Evolutionary conservation across 306 rosid genomes (phyloP), one percentile per base, ranked within the genome.

Genomic region (Lathyrus sativus): DNA sequence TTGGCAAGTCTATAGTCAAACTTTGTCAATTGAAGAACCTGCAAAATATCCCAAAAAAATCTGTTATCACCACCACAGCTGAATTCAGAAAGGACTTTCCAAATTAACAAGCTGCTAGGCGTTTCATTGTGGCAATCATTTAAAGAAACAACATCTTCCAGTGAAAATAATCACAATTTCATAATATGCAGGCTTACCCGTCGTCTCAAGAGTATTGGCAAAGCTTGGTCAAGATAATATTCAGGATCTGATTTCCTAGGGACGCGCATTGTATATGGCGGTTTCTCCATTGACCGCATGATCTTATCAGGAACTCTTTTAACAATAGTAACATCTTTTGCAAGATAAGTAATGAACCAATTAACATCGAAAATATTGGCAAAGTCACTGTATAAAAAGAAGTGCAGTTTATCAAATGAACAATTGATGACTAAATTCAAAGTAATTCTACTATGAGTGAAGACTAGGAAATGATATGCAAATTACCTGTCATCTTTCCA

Each of bases 181-280:
- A 68, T 55, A 42, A 71, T 50, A 42, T 35, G 61, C 35, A 53
- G 49, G 62, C 80, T 80, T 84, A 90, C 99, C 64, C 91, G 87
- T 79, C 99, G 87, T 71, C 96, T 87, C 76, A 81, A 75, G 67
- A 95, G 99, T 76, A 88, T 85, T 31, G 99, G 99, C 79, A 95
- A 77, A 70, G 89, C 99, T 87, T 95, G 99, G 69, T 90, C 97
- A 63, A 82, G 89, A 85, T 95, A 95, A 77, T 90, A 95, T 72
- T 95, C 99, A 65, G 99, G 97, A 10, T 88, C 92, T 13, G 99
- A 95, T 81, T 90, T 95, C 84, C 99, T 87, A 3, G 99, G 99
- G 61, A 95, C 99, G 13, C 99, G 97, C 97, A 95, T 95, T 35
- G 95, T 90, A 74, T 95, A 95, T 46, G 99, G 99, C 57, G 99